Base-by-base conservation (phyloP, 352 stramenopile species). In the Peronospora tabacina region DNA sequence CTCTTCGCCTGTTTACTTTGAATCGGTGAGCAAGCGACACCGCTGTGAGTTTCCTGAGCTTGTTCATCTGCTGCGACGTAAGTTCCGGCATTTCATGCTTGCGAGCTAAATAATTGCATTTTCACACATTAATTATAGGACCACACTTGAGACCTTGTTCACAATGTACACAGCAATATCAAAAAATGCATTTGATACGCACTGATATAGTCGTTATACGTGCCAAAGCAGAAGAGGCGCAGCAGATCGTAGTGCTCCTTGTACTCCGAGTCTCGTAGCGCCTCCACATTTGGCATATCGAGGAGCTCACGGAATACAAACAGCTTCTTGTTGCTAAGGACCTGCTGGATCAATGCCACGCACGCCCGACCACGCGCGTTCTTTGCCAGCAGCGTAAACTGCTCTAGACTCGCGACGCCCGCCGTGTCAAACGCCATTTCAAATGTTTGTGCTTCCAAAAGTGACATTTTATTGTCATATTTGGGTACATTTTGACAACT, bases 221-320 rank as follows among this genome's bases (percentile, higher is more conserved):
- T 83, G 22, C 89, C 89, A 47, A 96, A 96, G 50, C 82, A 87
- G 51, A 97, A 97, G 46, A 97, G 81, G 50, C 85, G 75, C 46
- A 97, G 70, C 49, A 96, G 61, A 19, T 82, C 67, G 24, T 87
- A 77, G 64, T 91, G 82, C 15, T 71, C 67, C 29, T 90, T 70
- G 49, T 90, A 69, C 47, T 94, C 80, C 26, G 78, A 84, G 40
- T 70, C 61, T 15, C 65, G 67, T 28, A 97, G 70, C 37, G 75
- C 77, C 65, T 93, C 72, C 45, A 97, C 80, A 59, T 94, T 96
- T 34, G 81, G 75, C 82, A 95, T 94, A 42, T 91, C 75, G 30
- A 97, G 61, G 40, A 97, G 71, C 72, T 97, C 88, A 16, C 89
- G 84, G 57, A 97, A 97, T 16, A 97, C 87, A 58, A 95, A 96